These are phyloP conservation scores for Suillus alpinus DNA, from an alignment of 768 basidiomycete genomes.

Conservation along the genomic window DNA sequence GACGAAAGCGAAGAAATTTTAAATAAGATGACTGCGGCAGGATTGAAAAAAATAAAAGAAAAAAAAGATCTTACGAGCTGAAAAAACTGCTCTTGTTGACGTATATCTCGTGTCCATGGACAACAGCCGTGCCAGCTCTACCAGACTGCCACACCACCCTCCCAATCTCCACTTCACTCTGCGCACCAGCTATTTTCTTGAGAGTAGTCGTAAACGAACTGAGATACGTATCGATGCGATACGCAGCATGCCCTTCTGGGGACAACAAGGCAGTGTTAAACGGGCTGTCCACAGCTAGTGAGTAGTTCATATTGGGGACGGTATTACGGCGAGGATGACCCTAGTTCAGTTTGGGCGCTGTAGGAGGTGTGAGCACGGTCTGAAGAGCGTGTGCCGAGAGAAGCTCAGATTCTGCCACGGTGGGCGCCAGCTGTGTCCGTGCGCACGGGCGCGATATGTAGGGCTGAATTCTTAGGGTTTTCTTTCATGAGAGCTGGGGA, in stretches of 20 bases:
- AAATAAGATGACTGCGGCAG: neutral
- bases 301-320: constrained; percentile 26
- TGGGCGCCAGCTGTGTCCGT: constrained; percentile 19
- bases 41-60: neutral
- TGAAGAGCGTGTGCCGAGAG: constrained; percentile 26
- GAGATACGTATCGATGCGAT: constrained; percentile 29
- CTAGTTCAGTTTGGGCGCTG: constrained; percentile 3
- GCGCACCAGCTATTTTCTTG: constrained; percentile 21
- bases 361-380: constrained; percentile 14
- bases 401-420: constrained; percentile 34
- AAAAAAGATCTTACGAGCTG: constrained; percentile 27
- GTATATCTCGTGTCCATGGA: constrained; percentile 26
- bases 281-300: constrained; percentile 28
- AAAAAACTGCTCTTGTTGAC: constrained; percentile 25
- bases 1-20: neutral
- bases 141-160: constrained; percentile 31
- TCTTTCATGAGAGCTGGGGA: neutral
- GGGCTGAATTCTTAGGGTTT: neutral
- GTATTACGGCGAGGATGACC: neutral
- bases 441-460: constrained; percentile 3
- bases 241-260: constrained; percentile 25
- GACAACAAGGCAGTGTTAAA: constrained; percentile 31
- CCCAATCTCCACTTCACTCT: constrained; percentile 25
- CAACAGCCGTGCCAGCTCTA: constrained; percentile 22
- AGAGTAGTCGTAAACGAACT: constrained; percentile 15